phyloP scores from a whole-genome alignment of 768 basidiomycete species.

The Collybiopsis confluens region DNA sequence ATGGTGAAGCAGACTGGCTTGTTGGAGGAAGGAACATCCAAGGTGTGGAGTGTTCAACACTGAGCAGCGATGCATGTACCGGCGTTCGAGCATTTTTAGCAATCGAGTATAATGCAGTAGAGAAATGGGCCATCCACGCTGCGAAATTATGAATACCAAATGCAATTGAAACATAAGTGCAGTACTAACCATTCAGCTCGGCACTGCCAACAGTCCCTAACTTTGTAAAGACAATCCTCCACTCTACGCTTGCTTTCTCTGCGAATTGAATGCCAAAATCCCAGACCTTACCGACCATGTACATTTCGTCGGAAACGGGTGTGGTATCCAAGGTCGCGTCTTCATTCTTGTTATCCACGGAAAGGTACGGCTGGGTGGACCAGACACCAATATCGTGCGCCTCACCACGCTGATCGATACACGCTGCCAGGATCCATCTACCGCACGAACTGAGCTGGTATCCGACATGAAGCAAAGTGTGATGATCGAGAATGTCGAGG shows the following conservation, averaged over 20 bases:
- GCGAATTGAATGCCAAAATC: constrained; percentile 61
- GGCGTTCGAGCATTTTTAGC: constrained; percentile 19
- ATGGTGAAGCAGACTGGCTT: background rate
- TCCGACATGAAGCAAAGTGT: constrained; percentile 72
- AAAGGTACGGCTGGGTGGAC: constrained; percentile 44
- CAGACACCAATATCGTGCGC: constrained; percentile 66
- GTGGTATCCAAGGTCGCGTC: constrained; percentile 24
- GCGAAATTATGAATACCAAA: constrained; percentile 9
- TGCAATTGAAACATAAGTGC: constrained; percentile 3
- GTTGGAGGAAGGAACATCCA: constrained; percentile 51
- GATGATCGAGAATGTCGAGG: constrained; percentile 49
- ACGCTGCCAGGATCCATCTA: constrained; percentile 75
- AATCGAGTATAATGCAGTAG: constrained; percentile 25
- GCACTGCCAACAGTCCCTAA: constrained; percentile 52
- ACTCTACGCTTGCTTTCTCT: constrained; percentile 67
- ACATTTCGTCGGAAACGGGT: constrained; percentile 37
- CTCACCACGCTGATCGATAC: constrained; percentile 77
- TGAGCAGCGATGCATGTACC: constrained; percentile 57
- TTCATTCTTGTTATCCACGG: constrained; percentile 17
- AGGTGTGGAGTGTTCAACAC: constrained; percentile 53
- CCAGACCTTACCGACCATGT: constrained; percentile 63
- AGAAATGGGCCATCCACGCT: constrained; percentile 67
- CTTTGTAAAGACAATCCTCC: constrained; percentile 73
- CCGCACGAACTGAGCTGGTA: constrained; percentile 64
- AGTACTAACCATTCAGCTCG: constrained; percentile 63